Percentiles rank a stretch among this genome's conserved stretches.
Evolutionary conservation across 371 early-diverging fungal genomes (phyloP).

Genomic region (Phascolomyces articulosus): DNA sequence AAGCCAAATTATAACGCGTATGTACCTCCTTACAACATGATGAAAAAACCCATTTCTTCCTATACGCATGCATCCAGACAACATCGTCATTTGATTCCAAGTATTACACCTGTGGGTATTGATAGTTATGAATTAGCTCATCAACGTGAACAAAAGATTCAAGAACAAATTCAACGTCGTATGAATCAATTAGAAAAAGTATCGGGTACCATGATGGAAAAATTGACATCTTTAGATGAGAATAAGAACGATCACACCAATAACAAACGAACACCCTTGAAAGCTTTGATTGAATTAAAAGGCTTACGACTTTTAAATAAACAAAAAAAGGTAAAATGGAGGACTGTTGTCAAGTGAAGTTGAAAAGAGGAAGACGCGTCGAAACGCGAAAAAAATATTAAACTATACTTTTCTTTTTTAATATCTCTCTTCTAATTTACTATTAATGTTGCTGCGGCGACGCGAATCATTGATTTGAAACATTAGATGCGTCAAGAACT

Average conservation of each 20-base stretch:
- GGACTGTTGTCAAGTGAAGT: background rate
- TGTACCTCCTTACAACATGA: constrained; percentile 56
- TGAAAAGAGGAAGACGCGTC: background rate
- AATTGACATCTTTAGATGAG: no score
- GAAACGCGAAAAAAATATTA: background rate
- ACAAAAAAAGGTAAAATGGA: constrained; percentile 61
- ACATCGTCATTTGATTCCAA: constrained; percentile 72
- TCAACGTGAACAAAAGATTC: constrained; percentile 77
- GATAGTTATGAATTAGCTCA: constrained; percentile 74
- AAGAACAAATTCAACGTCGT: constrained; percentile 71
- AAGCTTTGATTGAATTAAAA: constrained; percentile 19
- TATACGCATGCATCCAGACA: constrained; percentile 72
- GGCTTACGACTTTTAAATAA: constrained; percentile 70
- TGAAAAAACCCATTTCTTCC: constrained; percentile 51
- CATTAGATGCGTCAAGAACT: constrained; percentile 83
- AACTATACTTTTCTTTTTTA: no score
- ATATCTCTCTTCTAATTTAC: no score
- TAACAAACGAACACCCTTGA: constrained; percentile 8
- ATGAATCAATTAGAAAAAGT: constrained; percentile 73
- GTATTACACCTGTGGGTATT: constrained; percentile 75
- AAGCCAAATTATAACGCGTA: constrained; percentile 28
- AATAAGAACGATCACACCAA: constrained; percentile 11
- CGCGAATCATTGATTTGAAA: no score
- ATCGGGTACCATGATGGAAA: constrained; percentile 29
- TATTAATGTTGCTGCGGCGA: no score